phyloP scores from a whole-genome alignment of 2,329 filamentous ascomycete species.

The Trichoderma atroviride region DNA sequence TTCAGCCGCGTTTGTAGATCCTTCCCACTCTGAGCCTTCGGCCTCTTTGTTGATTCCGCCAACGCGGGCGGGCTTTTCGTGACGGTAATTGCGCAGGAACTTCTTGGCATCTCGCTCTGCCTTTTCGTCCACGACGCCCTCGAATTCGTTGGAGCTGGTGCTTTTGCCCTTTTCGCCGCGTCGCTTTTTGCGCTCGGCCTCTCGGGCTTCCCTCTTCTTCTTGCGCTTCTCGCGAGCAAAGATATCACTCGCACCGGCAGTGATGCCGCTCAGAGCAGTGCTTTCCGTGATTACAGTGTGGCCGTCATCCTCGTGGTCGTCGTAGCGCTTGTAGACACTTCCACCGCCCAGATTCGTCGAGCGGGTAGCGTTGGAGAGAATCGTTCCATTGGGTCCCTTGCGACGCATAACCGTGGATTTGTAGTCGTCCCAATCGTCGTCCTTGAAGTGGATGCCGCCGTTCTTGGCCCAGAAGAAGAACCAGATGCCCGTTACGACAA shows the following conservation, averaged over 20 bases:
- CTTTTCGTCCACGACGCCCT: constrained; percentile 64
- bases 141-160: constrained; percentile 55
- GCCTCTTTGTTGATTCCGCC: constrained; percentile 84
- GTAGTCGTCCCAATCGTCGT: constrained; percentile 97
- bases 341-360: constrained; percentile 86
- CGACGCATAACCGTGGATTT: constrained; percentile 90
- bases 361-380: constrained; percentile 79
- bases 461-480: constrained; percentile 99
- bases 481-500: constrained; percentile 81
- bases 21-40: constrained; percentile 80
- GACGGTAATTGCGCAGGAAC: constrained; percentile 79
- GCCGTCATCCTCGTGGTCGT: constrained; percentile 54
- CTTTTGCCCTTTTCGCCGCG: constrained; percentile 47
- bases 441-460: constrained; percentile 83
- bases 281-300: constrained; percentile 51
- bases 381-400: constrained; percentile 85
- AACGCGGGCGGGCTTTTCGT: constrained; percentile 83
- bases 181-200: constrained; percentile 41
- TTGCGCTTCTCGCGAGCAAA: constrained; percentile 58
- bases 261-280: constrained; percentile 57
- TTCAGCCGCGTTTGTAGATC: constrained; percentile 67
- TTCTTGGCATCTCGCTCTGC: constrained; percentile 66
- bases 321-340: constrained; percentile 77
- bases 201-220: constrained; percentile 54
- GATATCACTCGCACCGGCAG: constrained; percentile 60